phyloP scores from a whole-genome alignment of 192 early-diverging fungal species.

The Allomyces macrogynus region DNA sequence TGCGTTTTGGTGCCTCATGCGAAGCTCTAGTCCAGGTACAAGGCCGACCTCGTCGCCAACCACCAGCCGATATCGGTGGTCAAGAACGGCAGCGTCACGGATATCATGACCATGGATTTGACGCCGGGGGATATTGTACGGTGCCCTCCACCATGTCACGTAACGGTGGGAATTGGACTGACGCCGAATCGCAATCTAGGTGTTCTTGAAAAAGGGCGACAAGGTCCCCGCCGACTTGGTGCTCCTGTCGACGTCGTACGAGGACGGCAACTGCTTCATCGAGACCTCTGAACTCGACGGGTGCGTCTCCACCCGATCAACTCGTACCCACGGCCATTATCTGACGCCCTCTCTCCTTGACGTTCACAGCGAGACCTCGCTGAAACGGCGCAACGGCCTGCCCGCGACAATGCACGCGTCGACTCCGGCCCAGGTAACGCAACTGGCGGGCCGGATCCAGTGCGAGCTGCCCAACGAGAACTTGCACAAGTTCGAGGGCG shows the following conservation, averaged over 20 bases:
- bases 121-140: conserved; percentile 18
- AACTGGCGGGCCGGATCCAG: conserved; percentile 13
- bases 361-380: conserved; percentile 22
- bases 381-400: conserved; percentile 25
- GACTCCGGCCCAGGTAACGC: not conserved
- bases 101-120: conserved; percentile 13
- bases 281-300: conserved; percentile 38
- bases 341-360: too few species aligned
- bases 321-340: too few species aligned
- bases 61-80: conserved; percentile 8
- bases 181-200: not conserved
- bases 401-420: not conserved
- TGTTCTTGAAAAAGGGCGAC: conserved; percentile 27
- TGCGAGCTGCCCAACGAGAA: conserved; percentile 34
- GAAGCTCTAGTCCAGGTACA: too few species aligned
- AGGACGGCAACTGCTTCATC: conserved; percentile 34
- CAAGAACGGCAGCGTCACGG: conserved; percentile 10
- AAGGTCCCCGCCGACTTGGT: conserved; percentile 28
- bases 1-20: too few species aligned
- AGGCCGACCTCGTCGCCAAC: conserved; percentile 19
- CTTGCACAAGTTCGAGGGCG: conserved; percentile 24
- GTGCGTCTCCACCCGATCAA: too few species aligned
- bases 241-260: conserved; percentile 18
- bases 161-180: too few species aligned
- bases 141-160: too few species aligned